Evolutionary conservation across 305 asterid genomes (phyloP).

Genomic region (Caryopteris hybrid): DNA sequence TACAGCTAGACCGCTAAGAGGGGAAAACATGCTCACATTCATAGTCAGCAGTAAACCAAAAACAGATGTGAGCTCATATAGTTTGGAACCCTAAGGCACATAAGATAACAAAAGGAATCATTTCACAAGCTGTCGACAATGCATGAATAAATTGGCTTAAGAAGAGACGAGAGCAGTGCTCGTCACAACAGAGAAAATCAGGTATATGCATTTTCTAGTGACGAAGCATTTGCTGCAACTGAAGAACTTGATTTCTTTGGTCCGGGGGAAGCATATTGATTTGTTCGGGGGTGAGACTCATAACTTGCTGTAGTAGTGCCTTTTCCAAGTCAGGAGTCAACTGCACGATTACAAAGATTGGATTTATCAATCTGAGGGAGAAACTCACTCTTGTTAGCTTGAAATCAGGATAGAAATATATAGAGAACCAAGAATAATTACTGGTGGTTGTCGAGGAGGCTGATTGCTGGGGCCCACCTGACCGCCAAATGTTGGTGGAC

Average conservation of each 20-base stretch:
- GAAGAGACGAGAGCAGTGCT: background rate
- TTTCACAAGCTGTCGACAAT: background rate
- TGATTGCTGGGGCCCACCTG: constrained; percentile 67
- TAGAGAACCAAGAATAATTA: constrained; percentile 26
- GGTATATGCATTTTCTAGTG: constrained; percentile 31
- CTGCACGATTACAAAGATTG: constrained; percentile 36
- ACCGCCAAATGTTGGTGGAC: constrained; percentile 54
- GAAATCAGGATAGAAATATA: background rate
- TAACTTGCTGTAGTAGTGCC: constrained; percentile 84
- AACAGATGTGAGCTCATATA: too few relatives aligned
- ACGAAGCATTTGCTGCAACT: constrained; percentile 93
- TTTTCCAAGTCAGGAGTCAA: constrained; percentile 85
- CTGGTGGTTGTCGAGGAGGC: constrained; percentile 58
- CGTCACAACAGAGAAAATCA: background rate
- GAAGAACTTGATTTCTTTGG: constrained; percentile 81
- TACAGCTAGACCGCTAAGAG: too few relatives aligned
- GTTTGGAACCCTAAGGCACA: background rate
- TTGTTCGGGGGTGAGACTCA: constrained; percentile 90
- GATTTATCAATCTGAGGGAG: background rate
- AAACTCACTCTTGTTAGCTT: background rate
- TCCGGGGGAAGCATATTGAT: constrained; percentile 79
- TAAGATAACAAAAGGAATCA: background rate
- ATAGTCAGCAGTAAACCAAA: too few relatives aligned
- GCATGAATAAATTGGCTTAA: background rate
- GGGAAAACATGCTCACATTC: too few relatives aligned